phyloP scores from a whole-genome alignment of 2,329 filamentous ascomycete species.

The Botrytis squamosa region DNA sequence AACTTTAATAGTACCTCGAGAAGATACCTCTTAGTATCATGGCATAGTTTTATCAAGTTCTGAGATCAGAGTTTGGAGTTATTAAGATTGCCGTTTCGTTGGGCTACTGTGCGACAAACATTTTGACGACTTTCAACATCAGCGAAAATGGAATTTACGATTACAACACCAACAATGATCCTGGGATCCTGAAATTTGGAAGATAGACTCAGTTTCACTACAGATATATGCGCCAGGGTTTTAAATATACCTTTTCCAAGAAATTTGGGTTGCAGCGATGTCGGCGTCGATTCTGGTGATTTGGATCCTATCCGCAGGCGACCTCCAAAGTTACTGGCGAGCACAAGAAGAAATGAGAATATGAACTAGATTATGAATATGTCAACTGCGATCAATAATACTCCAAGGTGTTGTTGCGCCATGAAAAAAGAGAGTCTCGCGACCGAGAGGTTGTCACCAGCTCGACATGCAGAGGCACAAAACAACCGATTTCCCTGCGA shows the following conservation, averaged over 20 bases:
- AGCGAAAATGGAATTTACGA: neutral
- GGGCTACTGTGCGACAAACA: neutral
- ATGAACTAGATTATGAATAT: too few species aligned
- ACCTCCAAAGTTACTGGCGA: neutral
- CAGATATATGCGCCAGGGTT: neutral
- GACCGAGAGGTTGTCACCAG: neutral
- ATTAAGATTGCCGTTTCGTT: neutral
- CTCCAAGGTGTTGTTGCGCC: neutral
- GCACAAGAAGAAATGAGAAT: neutral
- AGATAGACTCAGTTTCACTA: accelerated
- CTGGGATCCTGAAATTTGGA: neutral
- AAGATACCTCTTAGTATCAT: neutral
- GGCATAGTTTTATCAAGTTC: neutral
- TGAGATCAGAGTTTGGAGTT: neutral
- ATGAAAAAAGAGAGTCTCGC: neutral
- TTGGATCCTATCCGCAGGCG: neutral
- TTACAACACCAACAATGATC: neutral
- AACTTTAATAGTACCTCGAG: neutral
- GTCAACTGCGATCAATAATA: neutral
- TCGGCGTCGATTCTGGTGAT: neutral
- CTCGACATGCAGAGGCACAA: neutral
- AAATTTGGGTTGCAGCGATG: neutral
- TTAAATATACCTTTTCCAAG: accelerated
- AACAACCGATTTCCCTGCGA: neutral
- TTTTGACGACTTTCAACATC: neutral